Conservation (phyloP, 805 yeast species). For the Sugiyamaella valdiviana region DNA sequence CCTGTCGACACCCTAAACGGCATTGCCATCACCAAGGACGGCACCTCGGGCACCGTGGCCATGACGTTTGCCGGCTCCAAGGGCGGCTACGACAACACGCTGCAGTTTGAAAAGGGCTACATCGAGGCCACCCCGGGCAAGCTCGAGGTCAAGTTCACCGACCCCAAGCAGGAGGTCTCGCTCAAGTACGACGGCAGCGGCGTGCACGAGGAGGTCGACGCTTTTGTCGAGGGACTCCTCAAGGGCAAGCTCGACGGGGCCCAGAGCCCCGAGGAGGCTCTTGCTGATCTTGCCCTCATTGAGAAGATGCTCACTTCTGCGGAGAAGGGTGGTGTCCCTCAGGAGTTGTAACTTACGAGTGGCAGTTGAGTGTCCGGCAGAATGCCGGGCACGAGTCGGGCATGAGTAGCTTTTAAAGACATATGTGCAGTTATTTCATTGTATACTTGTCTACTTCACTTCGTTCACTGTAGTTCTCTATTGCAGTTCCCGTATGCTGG, state of each 20-base stretch:
- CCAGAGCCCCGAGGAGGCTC: conserved; percentile 15
- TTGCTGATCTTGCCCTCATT: conserved; percentile 10
- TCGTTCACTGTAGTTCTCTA: no score
- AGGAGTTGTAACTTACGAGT: background rate
- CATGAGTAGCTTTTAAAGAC: no score
- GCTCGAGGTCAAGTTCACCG: conserved; percentile 9
- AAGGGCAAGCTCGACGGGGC: conserved; percentile 12
- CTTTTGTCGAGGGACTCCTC: conserved; percentile 8
- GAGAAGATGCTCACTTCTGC: conserved; percentile 10
- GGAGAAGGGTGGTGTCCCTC: conserved; percentile 7
- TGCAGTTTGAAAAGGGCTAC: conserved; percentile 17
- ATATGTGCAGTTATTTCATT: background rate
- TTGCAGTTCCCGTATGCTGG: no score
- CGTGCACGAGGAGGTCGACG: conserved; percentile 13
- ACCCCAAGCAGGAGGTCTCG: conserved; percentile 4
- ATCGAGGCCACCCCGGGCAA: conserved; percentile 16
- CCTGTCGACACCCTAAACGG: conserved; percentile 20
- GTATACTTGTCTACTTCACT: background rate
- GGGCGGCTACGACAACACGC: conserved; percentile 12
- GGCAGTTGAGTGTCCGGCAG: no score
- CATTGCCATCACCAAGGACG: conserved; percentile 8
- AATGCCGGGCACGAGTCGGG: no score
- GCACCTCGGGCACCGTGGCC: conserved; percentile 18
- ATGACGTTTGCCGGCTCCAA: conserved; percentile 18
- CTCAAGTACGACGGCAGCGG: conserved; percentile 7